phyloP scores from a whole-genome alignment of 2,329 filamentous ascomycete genomes.

The Fusarium algeriense region DNA sequence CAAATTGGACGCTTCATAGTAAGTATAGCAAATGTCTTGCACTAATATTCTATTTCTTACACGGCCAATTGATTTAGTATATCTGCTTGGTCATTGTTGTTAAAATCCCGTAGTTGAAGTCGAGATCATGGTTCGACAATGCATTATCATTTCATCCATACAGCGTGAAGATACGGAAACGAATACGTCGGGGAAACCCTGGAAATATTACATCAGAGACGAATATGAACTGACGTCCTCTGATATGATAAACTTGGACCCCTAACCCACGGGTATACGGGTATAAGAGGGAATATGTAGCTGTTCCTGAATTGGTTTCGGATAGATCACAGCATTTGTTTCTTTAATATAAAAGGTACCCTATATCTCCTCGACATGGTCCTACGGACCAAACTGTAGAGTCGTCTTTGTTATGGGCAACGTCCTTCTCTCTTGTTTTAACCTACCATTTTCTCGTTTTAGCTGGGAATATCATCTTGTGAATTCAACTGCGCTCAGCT shows the following conservation, averaged over 20 bases:
- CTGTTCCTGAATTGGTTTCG: neutral
- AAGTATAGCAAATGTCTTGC: no score
- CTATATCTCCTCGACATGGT: neutral
- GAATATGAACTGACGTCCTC: conserved; percentile 2
- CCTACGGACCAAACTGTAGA: neutral
- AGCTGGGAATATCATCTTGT: no score
- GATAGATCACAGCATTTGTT: neutral
- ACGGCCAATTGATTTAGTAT: no score
- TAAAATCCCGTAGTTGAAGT: neutral
- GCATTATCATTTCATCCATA: conserved; percentile 1
- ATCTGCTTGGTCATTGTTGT: no score
- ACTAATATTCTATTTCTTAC: no score
- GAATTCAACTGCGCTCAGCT: neutral
- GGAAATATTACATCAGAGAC: conserved; percentile 25
- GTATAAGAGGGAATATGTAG: conserved; percentile 19
- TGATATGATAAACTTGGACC: conserved; percentile 8
- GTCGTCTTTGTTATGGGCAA: neutral
- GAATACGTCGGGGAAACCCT: conserved; percentile 36
- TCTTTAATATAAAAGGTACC: neutral
- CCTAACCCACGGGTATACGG: conserved; percentile 33
- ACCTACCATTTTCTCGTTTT: no score
- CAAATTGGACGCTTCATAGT: no score
- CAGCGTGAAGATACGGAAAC: conserved; percentile 36
- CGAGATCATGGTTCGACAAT: neutral
- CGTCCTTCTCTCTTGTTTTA: neutral